A percentile compares a stretch with the other conserved stretches of the same genome.
Conservation (phyloP, 805 yeast genomes). For the Blastobotrys parvus region DNA sequence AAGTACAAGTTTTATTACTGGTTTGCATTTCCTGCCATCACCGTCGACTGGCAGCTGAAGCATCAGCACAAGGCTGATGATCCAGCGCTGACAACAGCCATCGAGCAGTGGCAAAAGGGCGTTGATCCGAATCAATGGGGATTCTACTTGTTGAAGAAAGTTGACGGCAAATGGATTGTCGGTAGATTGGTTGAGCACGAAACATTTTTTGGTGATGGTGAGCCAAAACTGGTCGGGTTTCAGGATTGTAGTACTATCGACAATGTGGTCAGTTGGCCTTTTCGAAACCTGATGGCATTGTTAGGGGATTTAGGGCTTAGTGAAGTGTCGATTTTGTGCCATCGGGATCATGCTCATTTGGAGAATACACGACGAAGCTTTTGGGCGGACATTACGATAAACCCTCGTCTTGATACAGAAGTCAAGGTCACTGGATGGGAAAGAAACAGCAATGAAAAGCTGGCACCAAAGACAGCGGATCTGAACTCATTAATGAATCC, state of each 20-base stretch:
- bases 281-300: conserved; percentile 50
- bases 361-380: conserved; percentile 13
- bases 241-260: conserved; percentile 33
- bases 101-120: conserved; percentile 9
- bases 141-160: conserved; percentile 21
- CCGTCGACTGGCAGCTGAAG: conserved; percentile 40
- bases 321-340: conserved; percentile 33
- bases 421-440: conserved; percentile 81
- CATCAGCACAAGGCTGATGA: not conserved
- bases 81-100: conserved; percentile 1
- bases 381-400: conserved; percentile 22
- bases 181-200: conserved; percentile 15
- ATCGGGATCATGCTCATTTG: conserved; percentile 25
- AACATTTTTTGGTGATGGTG: conserved; percentile 12
- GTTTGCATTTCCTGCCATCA: conserved; percentile 70
- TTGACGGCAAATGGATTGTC: conserved; percentile 11
- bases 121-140: conserved; percentile 19
- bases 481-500: conserved; percentile 79
- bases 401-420: conserved; percentile 2
- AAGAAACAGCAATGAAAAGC: conserved; percentile 55
- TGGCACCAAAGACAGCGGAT: conserved; percentile 79
- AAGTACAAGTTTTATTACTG: conserved; percentile 84
- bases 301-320: conserved; percentile 32
- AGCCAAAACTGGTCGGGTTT: conserved; percentile 27
- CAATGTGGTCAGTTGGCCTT: conserved; percentile 41